phyloP scores from a whole-genome alignment of 2,329 filamentous ascomycete species.

The Zymoseptoria tritici region DNA sequence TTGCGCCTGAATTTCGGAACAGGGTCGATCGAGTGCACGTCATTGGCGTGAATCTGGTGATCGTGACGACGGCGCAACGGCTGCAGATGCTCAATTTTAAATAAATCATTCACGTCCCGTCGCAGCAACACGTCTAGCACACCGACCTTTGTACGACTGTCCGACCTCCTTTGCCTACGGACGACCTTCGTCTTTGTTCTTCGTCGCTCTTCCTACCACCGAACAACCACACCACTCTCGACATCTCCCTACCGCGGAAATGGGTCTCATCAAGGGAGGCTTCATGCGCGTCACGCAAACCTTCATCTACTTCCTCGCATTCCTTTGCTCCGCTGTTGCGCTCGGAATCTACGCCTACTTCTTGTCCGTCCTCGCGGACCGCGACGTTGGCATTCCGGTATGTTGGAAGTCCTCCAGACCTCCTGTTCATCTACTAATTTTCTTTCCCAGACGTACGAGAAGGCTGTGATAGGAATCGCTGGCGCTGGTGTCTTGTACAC shows the following conservation, averaged over 20 bases:
- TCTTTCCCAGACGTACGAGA: no score
- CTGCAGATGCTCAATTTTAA: neutral
- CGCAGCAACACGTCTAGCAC: neutral
- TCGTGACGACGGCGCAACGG: neutral
- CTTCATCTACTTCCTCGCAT: slow-evolving; percentile 64
- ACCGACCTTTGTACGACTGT: neutral
- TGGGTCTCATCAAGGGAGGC: slow-evolving; percentile 42
- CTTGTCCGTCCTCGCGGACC: slow-evolving; percentile 62
- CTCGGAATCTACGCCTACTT: slow-evolving; percentile 68
- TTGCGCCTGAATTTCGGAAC: neutral
- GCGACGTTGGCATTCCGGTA: slow-evolving; percentile 54
- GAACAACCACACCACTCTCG: neutral
- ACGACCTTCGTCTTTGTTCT: neutral
- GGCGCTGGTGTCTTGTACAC: slow-evolving; percentile 70
- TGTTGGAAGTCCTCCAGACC: slow-evolving; percentile 29
- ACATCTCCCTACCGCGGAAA: slow-evolving; percentile 7
- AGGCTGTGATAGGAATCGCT: slow-evolving; percentile 56
- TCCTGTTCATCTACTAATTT: no score
- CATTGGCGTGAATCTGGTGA: neutral
- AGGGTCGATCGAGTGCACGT: neutral
- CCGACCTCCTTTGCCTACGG: neutral
- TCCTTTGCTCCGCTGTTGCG: slow-evolving; percentile 64
- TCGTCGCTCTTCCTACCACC: neutral
- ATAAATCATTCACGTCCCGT: neutral
- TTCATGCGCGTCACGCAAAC: slow-evolving; percentile 63